A percentile compares a stretch with the other conserved stretches of the same genome.
Evolutionary conservation across 495 filamentous ascomycete genomes (phyloP).

Genomic region (Talaromyces ruber): DNA sequence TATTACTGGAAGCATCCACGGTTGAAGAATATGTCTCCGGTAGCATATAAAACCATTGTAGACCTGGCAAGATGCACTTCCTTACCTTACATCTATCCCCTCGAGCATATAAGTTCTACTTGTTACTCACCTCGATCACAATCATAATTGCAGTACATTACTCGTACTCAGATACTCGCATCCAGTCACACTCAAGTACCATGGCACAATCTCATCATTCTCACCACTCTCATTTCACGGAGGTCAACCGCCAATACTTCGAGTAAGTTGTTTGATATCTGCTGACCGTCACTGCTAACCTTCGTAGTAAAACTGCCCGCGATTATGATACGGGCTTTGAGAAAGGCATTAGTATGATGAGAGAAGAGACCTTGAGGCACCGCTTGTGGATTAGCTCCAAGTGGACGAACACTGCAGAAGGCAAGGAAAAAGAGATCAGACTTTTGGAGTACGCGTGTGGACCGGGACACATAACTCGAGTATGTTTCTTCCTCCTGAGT

Average conservation of each 20-base stretch:
- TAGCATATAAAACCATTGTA: not conserved
- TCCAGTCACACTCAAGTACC: not conserved
- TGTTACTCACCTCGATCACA: not conserved
- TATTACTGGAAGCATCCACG: not conserved
- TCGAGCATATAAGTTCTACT: not conserved
- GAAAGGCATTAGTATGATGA: conserved; percentile 18
- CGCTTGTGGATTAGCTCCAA: conserved; percentile 56
- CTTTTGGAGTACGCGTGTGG: conserved; percentile 74
- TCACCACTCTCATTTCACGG: conserved; percentile 8
- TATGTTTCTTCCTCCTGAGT: conserved; percentile 14
- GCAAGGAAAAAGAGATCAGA: conserved; percentile 38
- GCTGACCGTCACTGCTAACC: conserved; percentile 7
- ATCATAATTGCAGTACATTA: not conserved
- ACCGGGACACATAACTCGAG: conserved; percentile 52
- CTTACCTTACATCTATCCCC: not conserved
- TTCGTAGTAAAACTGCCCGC: conserved; percentile 30
- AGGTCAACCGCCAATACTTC: conserved; percentile 45
- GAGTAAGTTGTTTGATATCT: conserved; percentile 29
- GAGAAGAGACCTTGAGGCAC: conserved; percentile 32
- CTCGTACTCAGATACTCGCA: not conserved
- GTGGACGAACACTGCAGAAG: conserved; percentile 36
- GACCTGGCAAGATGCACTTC: not conserved
- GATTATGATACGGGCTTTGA: conserved; percentile 39
- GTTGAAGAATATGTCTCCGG: conserved; percentile 20
- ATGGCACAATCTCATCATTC: not conserved